phyloP scores from a whole-genome alignment of 2,329 filamentous ascomycete species.

The Colletotrichum kahawae region DNA sequence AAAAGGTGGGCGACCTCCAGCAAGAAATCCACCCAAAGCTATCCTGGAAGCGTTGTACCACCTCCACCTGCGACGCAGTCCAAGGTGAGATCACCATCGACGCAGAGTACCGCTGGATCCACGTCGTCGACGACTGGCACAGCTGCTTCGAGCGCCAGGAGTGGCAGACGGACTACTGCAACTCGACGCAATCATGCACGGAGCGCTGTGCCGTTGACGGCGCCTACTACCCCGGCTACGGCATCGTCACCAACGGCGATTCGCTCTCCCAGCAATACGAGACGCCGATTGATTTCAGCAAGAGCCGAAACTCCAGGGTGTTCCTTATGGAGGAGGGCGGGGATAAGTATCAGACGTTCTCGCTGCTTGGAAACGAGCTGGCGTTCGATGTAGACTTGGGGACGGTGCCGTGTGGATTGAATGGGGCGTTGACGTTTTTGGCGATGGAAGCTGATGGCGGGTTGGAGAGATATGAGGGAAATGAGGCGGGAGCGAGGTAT shows the following conservation, averaged over 20 bases:
- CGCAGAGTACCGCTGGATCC: slow-evolving; percentile 12
- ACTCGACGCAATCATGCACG: slow-evolving; percentile 43
- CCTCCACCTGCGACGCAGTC: neutral
- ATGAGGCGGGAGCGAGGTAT: slow-evolving; percentile 53
- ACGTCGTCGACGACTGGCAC: slow-evolving; percentile 34
- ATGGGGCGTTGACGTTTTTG: slow-evolving; percentile 67
- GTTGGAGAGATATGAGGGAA: slow-evolving; percentile 45
- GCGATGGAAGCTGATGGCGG: slow-evolving; percentile 60
- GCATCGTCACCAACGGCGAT: slow-evolving; percentile 50
- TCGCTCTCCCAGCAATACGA: slow-evolving; percentile 56
- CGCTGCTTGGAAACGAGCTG: slow-evolving; percentile 66
- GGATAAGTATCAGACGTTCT: slow-evolving; percentile 63
- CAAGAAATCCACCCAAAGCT: slow-evolving; percentile 5
- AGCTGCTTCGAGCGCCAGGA: slow-evolving; percentile 56
- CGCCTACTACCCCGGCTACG: slow-evolving; percentile 47
- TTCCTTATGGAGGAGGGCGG: slow-evolving; percentile 61
- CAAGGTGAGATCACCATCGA: slow-evolving; percentile 3
- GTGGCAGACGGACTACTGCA: slow-evolving; percentile 40
- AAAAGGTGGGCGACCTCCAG: neutral
- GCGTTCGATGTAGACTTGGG: slow-evolving; percentile 72
- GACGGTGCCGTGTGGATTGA: slow-evolving; percentile 66
- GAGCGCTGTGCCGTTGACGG: slow-evolving; percentile 51
- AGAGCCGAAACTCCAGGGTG: slow-evolving; percentile 52
- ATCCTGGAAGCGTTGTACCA: slow-evolving; percentile 9
- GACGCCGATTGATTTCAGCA: slow-evolving; percentile 48